Percentiles rank a stretch among this genome's conserved stretches.
Evolutionary conservation across 2,329 filamentous ascomycete species (phyloP).

Genomic region (Calonectria multiphialidica): DNA sequence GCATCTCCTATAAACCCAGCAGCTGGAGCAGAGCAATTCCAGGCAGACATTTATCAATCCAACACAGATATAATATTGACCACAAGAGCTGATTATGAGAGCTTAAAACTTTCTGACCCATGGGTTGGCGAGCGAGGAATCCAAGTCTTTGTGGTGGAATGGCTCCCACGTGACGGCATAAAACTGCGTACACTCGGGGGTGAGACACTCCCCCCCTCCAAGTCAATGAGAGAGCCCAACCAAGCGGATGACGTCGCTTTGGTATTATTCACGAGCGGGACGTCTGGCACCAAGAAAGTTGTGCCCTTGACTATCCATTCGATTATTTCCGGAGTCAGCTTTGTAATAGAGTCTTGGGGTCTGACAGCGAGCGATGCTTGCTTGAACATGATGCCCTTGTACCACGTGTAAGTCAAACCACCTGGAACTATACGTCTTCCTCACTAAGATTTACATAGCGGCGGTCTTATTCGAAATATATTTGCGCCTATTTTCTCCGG

Average conservation of each 20-base stretch:
- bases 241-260: constrained; percentile 60
- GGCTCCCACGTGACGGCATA: neutral
- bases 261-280: constrained; percentile 69
- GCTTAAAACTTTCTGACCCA: neutral
- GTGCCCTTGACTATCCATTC: constrained; percentile 65
- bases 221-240: constrained; percentile 48
- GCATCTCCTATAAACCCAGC: neutral
- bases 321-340: constrained; percentile 62
- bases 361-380: constrained; percentile 61
- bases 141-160: neutral
- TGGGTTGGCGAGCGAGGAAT: neutral
- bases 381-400: constrained; percentile 71
- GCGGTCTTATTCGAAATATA: constrained; percentile 66
- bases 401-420: constrained; percentile 61
- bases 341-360: constrained; percentile 67
- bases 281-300: constrained; percentile 69
- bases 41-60: neutral
- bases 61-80: neutral
- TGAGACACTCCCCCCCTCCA: neutral
- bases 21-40: neutral
- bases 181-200: neutral
- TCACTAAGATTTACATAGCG: constrained; percentile 46
- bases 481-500: constrained; percentile 67
- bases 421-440: neutral
- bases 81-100: neutral